A percentile compares a stretch with the other conserved stretches of the same genome.
Evolutionary conservation across 129 eudicot genomes (phyloP).

Genomic region (Flaveria ramosissima): DNA sequence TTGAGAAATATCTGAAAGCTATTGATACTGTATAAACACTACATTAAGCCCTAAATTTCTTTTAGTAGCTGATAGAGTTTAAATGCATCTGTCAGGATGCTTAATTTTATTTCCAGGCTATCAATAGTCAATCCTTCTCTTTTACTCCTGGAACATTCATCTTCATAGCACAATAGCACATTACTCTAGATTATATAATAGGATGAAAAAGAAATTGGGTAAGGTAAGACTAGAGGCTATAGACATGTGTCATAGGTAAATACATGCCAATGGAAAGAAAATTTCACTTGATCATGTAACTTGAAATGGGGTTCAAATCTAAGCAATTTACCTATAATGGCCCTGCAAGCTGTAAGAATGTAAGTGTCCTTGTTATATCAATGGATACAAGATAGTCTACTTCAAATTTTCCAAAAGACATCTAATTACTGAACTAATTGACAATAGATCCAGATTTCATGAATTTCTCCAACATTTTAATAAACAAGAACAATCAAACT

Average conservation of each 20-base stretch:
- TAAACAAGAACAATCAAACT: constrained; percentile 9
- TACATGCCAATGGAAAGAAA: not conserved
- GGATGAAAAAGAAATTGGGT: not conserved
- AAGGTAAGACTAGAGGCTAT: constrained; percentile 19
- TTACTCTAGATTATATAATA: not conserved
- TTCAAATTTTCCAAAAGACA: too few relatives aligned
- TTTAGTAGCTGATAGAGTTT: not conserved
- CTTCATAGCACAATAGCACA: not conserved
- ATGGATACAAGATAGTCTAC: constrained; percentile 20
- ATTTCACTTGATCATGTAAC: constrained; percentile 16
- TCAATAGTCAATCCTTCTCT: constrained; percentile 6
- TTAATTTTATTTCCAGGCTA: not conserved
- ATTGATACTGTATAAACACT: too few relatives aligned
- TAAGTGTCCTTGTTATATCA: constrained; percentile 3
- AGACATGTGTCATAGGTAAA: not conserved
- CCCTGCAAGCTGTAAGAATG: constrained; percentile 3
- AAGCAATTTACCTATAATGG: constrained; percentile 15
- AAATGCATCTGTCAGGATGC: not conserved
- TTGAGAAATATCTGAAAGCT: constrained; percentile 10
- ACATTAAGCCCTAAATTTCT: too few relatives aligned
- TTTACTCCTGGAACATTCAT: not conserved
- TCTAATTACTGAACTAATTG: constrained; percentile 10
- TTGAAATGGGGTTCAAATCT: constrained; percentile 13
- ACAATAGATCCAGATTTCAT: not conserved
- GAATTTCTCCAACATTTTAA: not conserved